phyloP scores from a whole-genome alignment of 768 basidiomycete genomes.

The Mycena haematopus region DNA sequence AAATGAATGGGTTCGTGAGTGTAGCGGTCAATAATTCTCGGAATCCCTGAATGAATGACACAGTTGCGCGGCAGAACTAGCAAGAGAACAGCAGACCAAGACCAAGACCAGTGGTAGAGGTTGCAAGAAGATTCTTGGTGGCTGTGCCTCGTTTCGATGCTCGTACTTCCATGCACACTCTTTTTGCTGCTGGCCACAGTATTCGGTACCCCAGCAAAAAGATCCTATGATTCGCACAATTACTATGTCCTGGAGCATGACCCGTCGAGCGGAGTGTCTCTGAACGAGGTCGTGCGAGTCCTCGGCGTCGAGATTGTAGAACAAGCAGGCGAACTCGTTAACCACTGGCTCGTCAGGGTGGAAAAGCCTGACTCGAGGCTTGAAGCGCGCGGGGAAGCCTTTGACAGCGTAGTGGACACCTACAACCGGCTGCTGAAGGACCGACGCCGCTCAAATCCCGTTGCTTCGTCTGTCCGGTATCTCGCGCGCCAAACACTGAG shows the following conservation, averaged over 20 bases:
- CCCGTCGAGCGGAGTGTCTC: constrained; percentile 55
- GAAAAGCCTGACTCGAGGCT: constrained; percentile 43
- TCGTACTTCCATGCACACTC: constrained; percentile 38
- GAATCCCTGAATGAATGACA: too few species aligned
- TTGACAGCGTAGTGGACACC: constrained; percentile 56
- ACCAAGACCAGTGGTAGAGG: not conserved
- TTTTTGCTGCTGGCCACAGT: constrained; percentile 42
- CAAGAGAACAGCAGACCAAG: not conserved
- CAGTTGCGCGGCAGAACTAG: too few species aligned
- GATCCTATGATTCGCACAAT: constrained; percentile 66
- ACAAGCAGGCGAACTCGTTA: constrained; percentile 79
- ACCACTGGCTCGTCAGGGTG: constrained; percentile 84
- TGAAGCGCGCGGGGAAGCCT: constrained; percentile 40
- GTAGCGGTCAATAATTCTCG: too few species aligned
- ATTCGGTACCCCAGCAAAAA: constrained; percentile 51
- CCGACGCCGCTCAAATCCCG: constrained; percentile 49
- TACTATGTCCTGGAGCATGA: constrained; percentile 85
- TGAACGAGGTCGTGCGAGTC: constrained; percentile 60
- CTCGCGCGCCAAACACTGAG: constrained; percentile 70
- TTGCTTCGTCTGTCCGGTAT: constrained; percentile 64
- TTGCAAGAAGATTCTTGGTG: not conserved
- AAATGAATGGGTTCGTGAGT: too few species aligned
- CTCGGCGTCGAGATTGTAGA: constrained; percentile 77
- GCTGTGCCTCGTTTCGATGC: constrained; percentile 35
- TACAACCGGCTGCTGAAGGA: constrained; percentile 51